These are phyloP conservation scores for Cyberlindnera xishuangbannaensis DNA, from an alignment of 805 yeast genomes.

Conservation along the genomic window DNA sequence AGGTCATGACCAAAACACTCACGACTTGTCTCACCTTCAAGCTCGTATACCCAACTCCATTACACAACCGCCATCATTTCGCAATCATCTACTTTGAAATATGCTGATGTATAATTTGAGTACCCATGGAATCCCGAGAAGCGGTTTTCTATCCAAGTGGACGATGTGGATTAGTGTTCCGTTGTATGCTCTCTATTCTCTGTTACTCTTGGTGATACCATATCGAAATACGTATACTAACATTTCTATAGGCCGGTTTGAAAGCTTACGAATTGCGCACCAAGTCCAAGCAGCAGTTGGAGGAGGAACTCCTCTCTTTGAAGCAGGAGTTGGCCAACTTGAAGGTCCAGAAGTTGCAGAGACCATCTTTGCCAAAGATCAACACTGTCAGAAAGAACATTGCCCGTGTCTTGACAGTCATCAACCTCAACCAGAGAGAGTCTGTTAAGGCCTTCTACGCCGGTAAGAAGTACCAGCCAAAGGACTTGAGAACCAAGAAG, in stretches of 20 bases:
- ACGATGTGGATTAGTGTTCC: no score
- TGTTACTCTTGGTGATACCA: no score
- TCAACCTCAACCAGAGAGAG: slow-evolving; percentile 95
- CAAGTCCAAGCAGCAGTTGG: slow-evolving; percentile 95
- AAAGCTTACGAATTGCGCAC: slow-evolving; percentile 96
- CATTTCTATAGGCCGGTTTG: slow-evolving; percentile 64
- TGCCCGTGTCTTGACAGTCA: slow-evolving; percentile 96
- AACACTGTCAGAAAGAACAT: slow-evolving; percentile 96
- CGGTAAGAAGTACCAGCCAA: slow-evolving; percentile 94
- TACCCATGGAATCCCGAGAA: no score
- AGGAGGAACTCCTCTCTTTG: slow-evolving; percentile 88
- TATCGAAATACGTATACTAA: no score
- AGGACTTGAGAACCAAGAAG: slow-evolving; percentile 98
- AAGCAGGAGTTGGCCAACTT: slow-evolving; percentile 94
- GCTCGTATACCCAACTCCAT: no score
- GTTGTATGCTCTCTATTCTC: no score
- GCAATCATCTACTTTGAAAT: no score
- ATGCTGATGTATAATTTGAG: no score
- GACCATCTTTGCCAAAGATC: slow-evolving; percentile 92
- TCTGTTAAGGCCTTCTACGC: slow-evolving; percentile 92
- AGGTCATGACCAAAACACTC: no score
- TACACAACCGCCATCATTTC: no score
- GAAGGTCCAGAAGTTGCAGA: slow-evolving; percentile 92
- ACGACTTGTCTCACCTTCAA: no score
- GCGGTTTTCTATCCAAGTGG: no score